Conservation (phyloP, 176 grass and related monocot species). For the Lolium perenne region DNA sequence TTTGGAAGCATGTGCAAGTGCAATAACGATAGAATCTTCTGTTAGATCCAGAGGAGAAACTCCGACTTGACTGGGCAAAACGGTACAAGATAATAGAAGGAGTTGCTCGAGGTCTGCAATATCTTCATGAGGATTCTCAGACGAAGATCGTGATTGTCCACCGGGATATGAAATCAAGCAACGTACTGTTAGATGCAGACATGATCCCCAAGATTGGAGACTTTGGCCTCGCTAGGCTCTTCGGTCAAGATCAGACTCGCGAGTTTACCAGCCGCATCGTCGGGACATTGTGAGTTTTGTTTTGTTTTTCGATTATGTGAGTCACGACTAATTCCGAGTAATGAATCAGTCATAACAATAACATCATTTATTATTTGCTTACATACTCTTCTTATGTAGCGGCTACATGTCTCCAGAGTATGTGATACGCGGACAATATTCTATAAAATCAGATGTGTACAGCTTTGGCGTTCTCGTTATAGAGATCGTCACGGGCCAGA, state of each 20-base stretch:
- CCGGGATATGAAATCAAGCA: conserved; percentile 48
- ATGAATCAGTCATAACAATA: too few relatives aligned
- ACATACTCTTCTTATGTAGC: not conserved
- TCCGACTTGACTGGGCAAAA: conserved; percentile 29
- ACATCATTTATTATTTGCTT: too few relatives aligned
- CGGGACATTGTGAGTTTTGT: conserved; percentile 41
- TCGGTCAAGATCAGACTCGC: conserved; percentile 41
- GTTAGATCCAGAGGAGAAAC: conserved; percentile 26
- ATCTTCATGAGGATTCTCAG: conserved; percentile 53
- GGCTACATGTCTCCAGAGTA: conserved; percentile 30
- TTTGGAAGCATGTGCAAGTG: too few relatives aligned
- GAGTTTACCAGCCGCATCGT: conserved; percentile 35
- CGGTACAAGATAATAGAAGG: conserved; percentile 56
- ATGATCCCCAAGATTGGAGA: conserved; percentile 56
- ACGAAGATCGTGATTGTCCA: conserved; percentile 37
- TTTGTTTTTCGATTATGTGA: not conserved
- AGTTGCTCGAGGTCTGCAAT: not conserved
- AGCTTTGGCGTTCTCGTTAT: conserved; percentile 61
- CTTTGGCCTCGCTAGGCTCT: conserved; percentile 52
- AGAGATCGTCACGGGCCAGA: conserved; percentile 59
- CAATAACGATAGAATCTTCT: not conserved
- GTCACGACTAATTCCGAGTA: too few relatives aligned
- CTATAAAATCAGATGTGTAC: conserved; percentile 64
- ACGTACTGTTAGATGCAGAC: conserved; percentile 33
- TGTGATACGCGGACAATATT: conserved; percentile 56